Evolutionary conservation across 345 rosid genomes (phyloP).

Genomic region (Cardamine resedifolia): DNA sequence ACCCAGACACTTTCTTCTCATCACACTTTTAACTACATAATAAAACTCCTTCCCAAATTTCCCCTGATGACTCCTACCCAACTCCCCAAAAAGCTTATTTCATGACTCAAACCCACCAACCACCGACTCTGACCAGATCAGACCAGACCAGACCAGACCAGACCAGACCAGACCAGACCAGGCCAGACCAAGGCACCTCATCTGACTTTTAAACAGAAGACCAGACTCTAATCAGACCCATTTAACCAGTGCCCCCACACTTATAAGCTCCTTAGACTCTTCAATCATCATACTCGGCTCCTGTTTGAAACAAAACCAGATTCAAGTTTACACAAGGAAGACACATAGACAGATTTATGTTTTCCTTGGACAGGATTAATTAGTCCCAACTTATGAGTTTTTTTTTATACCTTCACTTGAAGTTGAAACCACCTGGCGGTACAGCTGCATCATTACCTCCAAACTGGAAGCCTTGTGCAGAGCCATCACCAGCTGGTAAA

Average conservation of each 20-base stretch:
- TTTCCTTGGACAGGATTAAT: not conserved
- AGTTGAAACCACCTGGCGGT: slow-evolving; percentile 85
- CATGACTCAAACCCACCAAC: slow-evolving; percentile 34
- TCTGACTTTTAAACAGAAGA: slow-evolving; percentile 34
- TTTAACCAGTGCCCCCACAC: slow-evolving; percentile 21
- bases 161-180: slow-evolving; percentile 18
- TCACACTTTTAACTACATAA: slow-evolving; percentile 16
- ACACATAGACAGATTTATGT: not conserved
- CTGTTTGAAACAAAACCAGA: slow-evolving; percentile 32
- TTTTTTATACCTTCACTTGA: slow-evolving; percentile 54
- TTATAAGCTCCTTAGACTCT: slow-evolving; percentile 12
- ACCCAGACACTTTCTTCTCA: slow-evolving; percentile 11
- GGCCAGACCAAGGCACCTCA: slow-evolving; percentile 23
- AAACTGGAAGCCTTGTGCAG: slow-evolving; percentile 62
- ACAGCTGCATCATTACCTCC: slow-evolving; percentile 55
- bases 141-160: slow-evolving; percentile 31
- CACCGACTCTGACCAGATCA: slow-evolving; percentile 10
- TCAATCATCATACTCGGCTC: slow-evolving; percentile 26
- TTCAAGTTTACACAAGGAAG: slow-evolving; percentile 14
- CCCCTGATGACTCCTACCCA: slow-evolving; percentile 41
- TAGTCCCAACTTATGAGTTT: not conserved
- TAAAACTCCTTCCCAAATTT: slow-evolving; percentile 18
- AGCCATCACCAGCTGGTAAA: slow-evolving; percentile 62
- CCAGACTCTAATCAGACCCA: slow-evolving; percentile 34
- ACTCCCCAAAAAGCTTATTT: slow-evolving; percentile 35